Evolutionary conservation across 2,329 filamentous ascomycete species (phyloP).

Genomic region (Pestalotiopsis sp.): DNA sequence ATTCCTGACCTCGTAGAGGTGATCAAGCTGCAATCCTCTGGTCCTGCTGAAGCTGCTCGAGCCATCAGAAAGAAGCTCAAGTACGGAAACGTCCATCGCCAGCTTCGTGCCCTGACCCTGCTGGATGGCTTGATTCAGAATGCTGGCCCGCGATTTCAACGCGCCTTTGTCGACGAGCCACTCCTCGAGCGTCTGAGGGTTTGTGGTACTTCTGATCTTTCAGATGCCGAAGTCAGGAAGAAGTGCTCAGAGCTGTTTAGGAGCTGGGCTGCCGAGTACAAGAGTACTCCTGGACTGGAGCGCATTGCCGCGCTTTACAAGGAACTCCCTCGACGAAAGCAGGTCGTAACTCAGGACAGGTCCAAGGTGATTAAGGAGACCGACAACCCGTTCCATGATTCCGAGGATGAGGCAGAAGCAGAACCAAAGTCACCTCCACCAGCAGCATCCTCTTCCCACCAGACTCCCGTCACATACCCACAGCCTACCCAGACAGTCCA

Average conservation of each 20-base stretch:
- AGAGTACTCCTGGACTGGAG: constrained; percentile 77
- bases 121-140: constrained; percentile 95
- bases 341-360: constrained; percentile 73
- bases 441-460: constrained; percentile 33
- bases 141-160: constrained; percentile 84
- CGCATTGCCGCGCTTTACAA: constrained; percentile 79
- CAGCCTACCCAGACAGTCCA: constrained; percentile 33
- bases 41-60: constrained; percentile 85
- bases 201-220: constrained; percentile 81
- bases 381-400: constrained; percentile 71
- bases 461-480: constrained; percentile 27
- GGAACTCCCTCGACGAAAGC: constrained; percentile 69
- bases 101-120: constrained; percentile 84
- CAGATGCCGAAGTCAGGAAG: constrained; percentile 81
- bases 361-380: constrained; percentile 85
- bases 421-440: constrained; percentile 29
- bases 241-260: constrained; percentile 88
- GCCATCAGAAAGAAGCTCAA: constrained; percentile 98
- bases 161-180: constrained; percentile 86
- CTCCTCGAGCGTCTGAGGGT: constrained; percentile 89
- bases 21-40: constrained; percentile 84
- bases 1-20: constrained; percentile 95
- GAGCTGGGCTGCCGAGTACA: constrained; percentile 84
- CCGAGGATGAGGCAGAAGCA: constrained; percentile 60
- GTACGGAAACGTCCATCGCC: constrained; percentile 92